Conservation (phyloP, 2,329 filamentous ascomycete species). For the Ophiostoma angusticollis region DNA sequence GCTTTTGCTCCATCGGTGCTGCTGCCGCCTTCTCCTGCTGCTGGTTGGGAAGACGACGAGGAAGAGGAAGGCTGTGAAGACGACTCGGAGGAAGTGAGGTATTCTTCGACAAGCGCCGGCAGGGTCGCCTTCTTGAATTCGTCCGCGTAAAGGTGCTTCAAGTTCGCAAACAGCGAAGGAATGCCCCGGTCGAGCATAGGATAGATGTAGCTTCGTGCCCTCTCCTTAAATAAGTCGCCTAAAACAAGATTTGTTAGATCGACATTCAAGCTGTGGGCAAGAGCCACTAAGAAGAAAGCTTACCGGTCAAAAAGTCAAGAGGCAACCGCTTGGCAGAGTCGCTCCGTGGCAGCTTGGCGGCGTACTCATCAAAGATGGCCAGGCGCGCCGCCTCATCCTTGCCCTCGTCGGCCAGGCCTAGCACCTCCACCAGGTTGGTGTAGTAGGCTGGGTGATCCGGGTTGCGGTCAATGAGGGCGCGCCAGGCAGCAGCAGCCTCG, state of each 20-base stretch:
- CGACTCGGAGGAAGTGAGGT: conserved; percentile 40
- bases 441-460: conserved; percentile 82
- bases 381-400: conserved; percentile 48
- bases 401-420: conserved; percentile 42
- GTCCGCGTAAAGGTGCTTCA: conserved; percentile 84
- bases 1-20: conserved; percentile 30
- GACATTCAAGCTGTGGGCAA: too few species aligned
- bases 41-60: too few species aligned
- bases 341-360: conserved; percentile 64
- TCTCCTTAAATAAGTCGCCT: conserved; percentile 68
- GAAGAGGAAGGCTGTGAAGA: too few species aligned
- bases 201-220: conserved; percentile 66
- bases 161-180: conserved; percentile 89
- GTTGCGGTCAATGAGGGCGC: conserved; percentile 72
- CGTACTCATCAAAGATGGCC: conserved; percentile 68
- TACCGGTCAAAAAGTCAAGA: conserved; percentile 73
- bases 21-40: conserved; percentile 14
- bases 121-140: conserved; percentile 64
- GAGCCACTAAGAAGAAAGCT: conserved; percentile 13
- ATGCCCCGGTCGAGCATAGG: conserved; percentile 85
- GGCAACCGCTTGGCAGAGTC: conserved; percentile 81
- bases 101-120: conserved; percentile 63
- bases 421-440: conserved; percentile 55
- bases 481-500: conserved; percentile 73
- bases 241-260: conserved; percentile 1